Base-by-base conservation (phyloP, 2,329 filamentous ascomycete genomes). In the Curvularia hawaiiensis region DNA sequence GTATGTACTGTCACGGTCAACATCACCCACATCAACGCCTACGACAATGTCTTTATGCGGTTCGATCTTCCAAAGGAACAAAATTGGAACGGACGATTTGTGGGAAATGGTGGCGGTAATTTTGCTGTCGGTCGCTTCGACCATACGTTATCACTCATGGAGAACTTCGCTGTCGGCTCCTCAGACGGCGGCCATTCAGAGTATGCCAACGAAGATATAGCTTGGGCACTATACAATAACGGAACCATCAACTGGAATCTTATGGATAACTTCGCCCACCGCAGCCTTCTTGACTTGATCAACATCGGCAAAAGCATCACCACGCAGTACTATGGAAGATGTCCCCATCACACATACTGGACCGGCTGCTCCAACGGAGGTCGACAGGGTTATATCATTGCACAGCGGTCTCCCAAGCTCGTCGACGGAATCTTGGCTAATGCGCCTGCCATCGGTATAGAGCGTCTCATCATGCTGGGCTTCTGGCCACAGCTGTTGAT, bases 231-330 rank as follows among this genome's bases (percentile, higher is more conserved):
- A 46, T 66, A 68, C 4, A 39, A 58, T 6, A 60, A 71, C 38
- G 54, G 66, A 1, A 64, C 62, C 16, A 53, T 75, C 3, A 65
- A 76, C 20, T 71, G 70, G 66, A 53, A 67, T 30, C 50, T 71
- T 3, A 47, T 80, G 6, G 65, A 75, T 11, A 76, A 80, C 50
- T 76, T 78, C 22, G 77, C 74, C 0, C 75, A 70, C 0, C 64
- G 72, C 0, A 73, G 75, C n/a, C 38, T 79, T 10, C 66, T 74
- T 4, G 79, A 80, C 24, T 59, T 68, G 46, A 63, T 72, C 14
- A 35, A 63, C 26, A 63, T 79, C 10, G 75, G 71, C 9, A 79
- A 79, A 58, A 58, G 50, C 24, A 61, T 74, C 24, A 68, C 67
- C 6, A 59, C 71, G 22, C 63, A 67, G 18, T 79, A 69, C 58